A percentile compares a stretch with the other conserved stretches of the same genome.
Evolutionary conservation across 306 rosid genomes (phyloP).

Genomic region (Comarum palustre): DNA sequence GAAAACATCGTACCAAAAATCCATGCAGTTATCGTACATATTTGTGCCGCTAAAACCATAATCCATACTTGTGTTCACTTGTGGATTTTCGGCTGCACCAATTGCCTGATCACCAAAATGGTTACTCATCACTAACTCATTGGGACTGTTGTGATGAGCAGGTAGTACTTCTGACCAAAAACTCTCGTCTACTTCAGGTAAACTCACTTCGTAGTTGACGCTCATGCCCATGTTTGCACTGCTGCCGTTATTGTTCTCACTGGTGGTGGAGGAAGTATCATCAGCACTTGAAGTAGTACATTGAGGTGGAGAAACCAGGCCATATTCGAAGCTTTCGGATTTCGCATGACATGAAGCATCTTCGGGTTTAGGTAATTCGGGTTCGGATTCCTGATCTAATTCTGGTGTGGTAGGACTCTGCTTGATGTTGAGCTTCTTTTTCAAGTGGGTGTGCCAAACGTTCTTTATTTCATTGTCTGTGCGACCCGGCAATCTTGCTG

Average conservation of each 20-base stretch:
- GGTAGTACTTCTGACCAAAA: constrained; percentile 72
- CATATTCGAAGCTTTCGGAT: background rate
- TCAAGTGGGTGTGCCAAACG: constrained; percentile 92
- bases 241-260: background rate
- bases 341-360: background rate
- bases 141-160: constrained; percentile 24
- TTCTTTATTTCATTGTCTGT: constrained; percentile 91
- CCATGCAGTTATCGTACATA: constrained; percentile 36
- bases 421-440: constrained; percentile 54
- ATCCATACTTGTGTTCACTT: background rate
- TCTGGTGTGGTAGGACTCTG: constrained; percentile 19
- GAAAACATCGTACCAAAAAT: constrained; percentile 63
- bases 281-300: constrained; percentile 36
- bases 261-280: constrained; percentile 38
- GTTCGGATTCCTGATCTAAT: constrained; percentile 11
- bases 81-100: background rate
- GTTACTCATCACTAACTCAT: background rate
- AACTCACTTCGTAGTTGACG: constrained; percentile 25
- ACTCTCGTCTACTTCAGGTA: constrained; percentile 49
- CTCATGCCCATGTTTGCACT: background rate
- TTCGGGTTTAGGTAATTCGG: background rate
- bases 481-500: constrained; percentile 77
- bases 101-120: constrained; percentile 18
- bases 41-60: constrained; percentile 23
- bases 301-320: constrained; percentile 39